Conservation (phyloP, 352 stramenopile species). For the Elongisporangium prolatum region DNA sequence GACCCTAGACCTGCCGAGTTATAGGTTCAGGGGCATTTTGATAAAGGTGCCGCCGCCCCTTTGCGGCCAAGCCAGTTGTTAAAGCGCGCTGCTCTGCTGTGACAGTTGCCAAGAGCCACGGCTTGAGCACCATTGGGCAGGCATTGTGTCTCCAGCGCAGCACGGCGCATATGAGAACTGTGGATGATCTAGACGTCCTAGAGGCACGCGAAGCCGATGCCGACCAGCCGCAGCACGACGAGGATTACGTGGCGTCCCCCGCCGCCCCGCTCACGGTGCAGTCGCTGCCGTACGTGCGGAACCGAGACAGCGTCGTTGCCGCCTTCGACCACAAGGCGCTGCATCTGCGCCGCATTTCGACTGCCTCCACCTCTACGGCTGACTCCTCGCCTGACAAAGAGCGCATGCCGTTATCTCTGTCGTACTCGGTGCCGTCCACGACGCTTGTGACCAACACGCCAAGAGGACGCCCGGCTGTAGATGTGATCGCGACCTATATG, state of each 20-base stretch:
- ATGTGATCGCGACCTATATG: slow-evolving; percentile 89
- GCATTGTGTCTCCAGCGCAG: slow-evolving; percentile 48
- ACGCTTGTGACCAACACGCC: slow-evolving; percentile 59
- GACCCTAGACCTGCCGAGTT: not conserved
- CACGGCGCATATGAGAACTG: not conserved
- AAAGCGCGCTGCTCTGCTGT: not conserved
- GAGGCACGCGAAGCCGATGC: not conserved
- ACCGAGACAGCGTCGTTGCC: slow-evolving; percentile 42
- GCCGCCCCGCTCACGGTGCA: slow-evolving; percentile 32
- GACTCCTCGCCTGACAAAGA: slow-evolving; percentile 22
- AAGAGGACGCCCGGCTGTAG: slow-evolving; percentile 61
- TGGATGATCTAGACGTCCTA: not conserved
- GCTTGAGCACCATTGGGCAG: slow-evolving; percentile 38
- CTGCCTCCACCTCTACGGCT: slow-evolving; percentile 37
- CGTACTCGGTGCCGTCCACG: slow-evolving; percentile 65
- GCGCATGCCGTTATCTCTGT: slow-evolving; percentile 48
- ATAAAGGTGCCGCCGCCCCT: not conserved
- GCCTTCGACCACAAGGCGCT: slow-evolving; percentile 36
- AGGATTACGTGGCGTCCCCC: not conserved
- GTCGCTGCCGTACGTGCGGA: slow-evolving; percentile 72
- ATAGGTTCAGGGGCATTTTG: not conserved
- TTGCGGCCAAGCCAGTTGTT: slow-evolving; percentile 9
- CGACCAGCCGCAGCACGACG: not conserved
- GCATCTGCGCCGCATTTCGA: slow-evolving; percentile 37
- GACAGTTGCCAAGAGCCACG: not conserved